A percentile compares a stretch with the other conserved stretches of the same genome.
Conservation (phyloP, 225 moss, liverwort and hornwort genomes). For the Bryum argenteum region DNA sequence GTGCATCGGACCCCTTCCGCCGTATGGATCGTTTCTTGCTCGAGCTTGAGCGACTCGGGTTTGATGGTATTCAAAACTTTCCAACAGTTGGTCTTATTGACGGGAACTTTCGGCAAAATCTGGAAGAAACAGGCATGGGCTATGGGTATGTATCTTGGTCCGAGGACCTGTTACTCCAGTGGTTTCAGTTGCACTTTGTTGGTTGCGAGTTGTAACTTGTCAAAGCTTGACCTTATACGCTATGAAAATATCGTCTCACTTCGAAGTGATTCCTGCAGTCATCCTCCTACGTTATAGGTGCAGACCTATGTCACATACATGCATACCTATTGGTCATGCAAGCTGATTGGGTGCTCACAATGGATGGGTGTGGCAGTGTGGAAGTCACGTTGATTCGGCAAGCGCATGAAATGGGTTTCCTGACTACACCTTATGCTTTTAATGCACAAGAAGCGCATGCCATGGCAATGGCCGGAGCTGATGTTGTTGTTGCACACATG, state of each 20-base stretch:
- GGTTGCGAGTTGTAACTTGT: conserved; percentile 20
- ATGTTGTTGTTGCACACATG: conserved; percentile 96
- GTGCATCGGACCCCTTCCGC: conserved; percentile 95
- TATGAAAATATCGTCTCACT: conserved; percentile 17
- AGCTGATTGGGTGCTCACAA: conserved; percentile 20
- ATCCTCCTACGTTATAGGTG: not conserved
- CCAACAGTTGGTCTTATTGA: conserved; percentile 94
- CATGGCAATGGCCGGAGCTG: conserved; percentile 97
- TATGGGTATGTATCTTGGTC: conserved; percentile 64
- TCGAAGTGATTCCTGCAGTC: conserved; percentile 3
- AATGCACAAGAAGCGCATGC: conserved; percentile 79
- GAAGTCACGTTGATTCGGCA: conserved; percentile 93
- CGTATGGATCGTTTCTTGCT: conserved; percentile 81
- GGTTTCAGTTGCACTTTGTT: not conserved
- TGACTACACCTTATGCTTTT: conserved; percentile 89
- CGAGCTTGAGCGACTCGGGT: conserved; percentile 85
- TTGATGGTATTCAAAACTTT: conserved; percentile 92
- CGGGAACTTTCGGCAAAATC: conserved; percentile 88
- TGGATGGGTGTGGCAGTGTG: conserved; percentile 60
- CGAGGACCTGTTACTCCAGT: not conserved
- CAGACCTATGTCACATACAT: not conserved
- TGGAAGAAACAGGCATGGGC: conserved; percentile 99
- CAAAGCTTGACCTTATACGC: conserved; percentile 22
- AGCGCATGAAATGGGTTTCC: conserved; percentile 89
- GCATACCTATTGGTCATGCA: not conserved